These are phyloP conservation scores for Mycena haematopus DNA, from an alignment of 768 basidiomycete species.

Conservation along the genomic window DNA sequence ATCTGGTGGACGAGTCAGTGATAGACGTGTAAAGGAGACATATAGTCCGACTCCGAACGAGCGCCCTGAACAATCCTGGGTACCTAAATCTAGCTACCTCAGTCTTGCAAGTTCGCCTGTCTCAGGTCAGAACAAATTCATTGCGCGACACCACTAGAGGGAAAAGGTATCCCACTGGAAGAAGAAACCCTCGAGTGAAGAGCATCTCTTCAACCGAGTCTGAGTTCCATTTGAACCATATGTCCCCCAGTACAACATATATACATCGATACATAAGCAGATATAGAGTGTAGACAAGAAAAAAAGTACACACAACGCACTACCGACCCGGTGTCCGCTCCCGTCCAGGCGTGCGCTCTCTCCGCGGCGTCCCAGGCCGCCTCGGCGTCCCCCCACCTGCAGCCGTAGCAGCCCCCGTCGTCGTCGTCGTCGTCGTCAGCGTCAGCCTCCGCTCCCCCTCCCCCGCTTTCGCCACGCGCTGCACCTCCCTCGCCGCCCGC, in stretches of 20 bases:
- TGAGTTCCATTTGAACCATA: not conserved
- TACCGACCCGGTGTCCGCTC: conserved; percentile 24
- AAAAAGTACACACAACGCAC: not conserved
- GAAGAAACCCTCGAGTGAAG: no score
- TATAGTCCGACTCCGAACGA: no score
- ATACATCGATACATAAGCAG: not conserved
- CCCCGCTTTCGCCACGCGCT: conserved; percentile 61
- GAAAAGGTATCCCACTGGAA: no score
- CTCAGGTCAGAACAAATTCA: no score
- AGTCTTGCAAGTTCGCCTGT: no score
- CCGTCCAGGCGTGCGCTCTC: conserved; percentile 36
- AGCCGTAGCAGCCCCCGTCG: conserved; percentile 53
- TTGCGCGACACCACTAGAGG: no score
- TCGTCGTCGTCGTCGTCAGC: conserved; percentile 27
- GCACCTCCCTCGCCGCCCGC: conserved; percentile 73
- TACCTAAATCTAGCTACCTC: no score
- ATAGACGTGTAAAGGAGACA: no score
- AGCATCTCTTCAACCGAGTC: not conserved
- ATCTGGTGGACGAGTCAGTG: no score
- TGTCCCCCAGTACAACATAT: no score
- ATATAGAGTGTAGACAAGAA: not conserved
- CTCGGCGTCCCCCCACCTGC: conserved; percentile 62
- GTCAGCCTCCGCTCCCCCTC: conserved; percentile 66
- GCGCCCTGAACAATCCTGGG: no score
- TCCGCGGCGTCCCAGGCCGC: conserved; percentile 56